Percentiles rank a stretch among this genome's conserved stretches.
Conservation (phyloP, 2,329 filamentous ascomycete species). For the Dothistroma pini region DNA sequence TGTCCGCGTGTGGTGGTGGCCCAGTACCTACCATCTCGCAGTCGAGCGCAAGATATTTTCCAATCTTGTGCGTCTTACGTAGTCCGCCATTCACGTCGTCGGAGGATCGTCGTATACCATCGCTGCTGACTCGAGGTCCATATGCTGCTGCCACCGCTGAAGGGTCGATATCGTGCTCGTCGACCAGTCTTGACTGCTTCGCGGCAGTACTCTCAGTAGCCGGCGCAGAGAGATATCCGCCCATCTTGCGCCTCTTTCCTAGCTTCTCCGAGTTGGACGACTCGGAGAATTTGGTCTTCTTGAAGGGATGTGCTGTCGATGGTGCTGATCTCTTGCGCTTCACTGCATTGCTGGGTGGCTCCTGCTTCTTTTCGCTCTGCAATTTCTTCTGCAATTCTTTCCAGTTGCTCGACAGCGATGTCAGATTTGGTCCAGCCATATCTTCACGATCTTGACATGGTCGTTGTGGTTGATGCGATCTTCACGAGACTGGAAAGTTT, state of each 20-base stretch:
- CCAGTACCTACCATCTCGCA: conserved; percentile 98
- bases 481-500: background rate
- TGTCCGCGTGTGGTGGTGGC: conserved; percentile 61
- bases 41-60: conserved; percentile 89
- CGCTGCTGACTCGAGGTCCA: conserved; percentile 56
- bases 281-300: conserved; percentile 22
- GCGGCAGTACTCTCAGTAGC: conserved; percentile 49
- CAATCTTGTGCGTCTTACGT: conserved; percentile 59
- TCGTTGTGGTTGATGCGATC: background rate
- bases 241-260: conserved; percentile 49
- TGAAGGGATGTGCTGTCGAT: conserved; percentile 16
- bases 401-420: conserved; percentile 61
- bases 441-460: conserved; percentile 18
- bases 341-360: conserved; percentile 30
- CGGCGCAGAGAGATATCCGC: conserved; percentile 35
- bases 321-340: conserved; percentile 34
- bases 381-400: conserved; percentile 67
- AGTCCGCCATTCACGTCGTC: conserved; percentile 47
- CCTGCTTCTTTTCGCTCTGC: conserved; percentile 37
- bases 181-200: conserved; percentile 39
- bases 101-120: conserved; percentile 56
- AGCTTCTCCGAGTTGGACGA: conserved; percentile 10
- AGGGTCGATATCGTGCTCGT: conserved; percentile 52
- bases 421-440: conserved; percentile 39
- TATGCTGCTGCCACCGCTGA: conserved; percentile 59